Evolutionary conservation across 345 rosid species (phyloP), one percentile per base, ranked within the genome.

Genomic region (Melaleuca alternifolia): DNA sequence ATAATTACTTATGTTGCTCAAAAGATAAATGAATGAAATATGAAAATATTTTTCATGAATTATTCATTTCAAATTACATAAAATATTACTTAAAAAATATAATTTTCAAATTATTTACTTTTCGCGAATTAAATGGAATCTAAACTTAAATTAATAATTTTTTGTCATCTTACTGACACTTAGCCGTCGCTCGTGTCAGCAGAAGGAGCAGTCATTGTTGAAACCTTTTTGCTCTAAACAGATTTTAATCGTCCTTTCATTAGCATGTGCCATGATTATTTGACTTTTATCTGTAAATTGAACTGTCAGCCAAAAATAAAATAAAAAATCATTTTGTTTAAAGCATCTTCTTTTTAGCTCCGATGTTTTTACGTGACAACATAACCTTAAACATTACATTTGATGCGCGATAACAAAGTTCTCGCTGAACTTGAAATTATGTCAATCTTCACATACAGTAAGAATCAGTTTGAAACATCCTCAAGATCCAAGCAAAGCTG

Each of bases 61-160:
- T n/a, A 61, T 30, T 30, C 30, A 15, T 62, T 62, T 62, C 0
- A 30, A 62, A 7, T 3, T 9, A 30, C 30, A 62, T 18, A 7
- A 33, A 10, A 1, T 0, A 62, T 0, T 1, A 62, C 30, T 62
- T 8, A 30, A 14, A 18, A 18, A 62, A n/a, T 28, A 62, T 2
- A 59, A 11, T 12, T n/a, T 59, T n/a, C 2, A 13, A 51, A 51
- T 51, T 3, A 14, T 51, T 51, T 51, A 51, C 12, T 51, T 51
- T 51, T 51, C 9, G 23, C 2, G 8, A 53, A 54, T 7, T 16
- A 62, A 15, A 62, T 1, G 11, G 44, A 30, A 4, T 37, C 37
- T 61, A 8, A 13, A 61, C 30, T 3, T 62, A 62, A 16, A 33
- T 21, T 30, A 62, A 62, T 15, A 37, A 13, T 28, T 61, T 59